phyloP scores from a whole-genome alignment of 768 basidiomycete genomes.

The Sporobolomyces pararoseus region DNA sequence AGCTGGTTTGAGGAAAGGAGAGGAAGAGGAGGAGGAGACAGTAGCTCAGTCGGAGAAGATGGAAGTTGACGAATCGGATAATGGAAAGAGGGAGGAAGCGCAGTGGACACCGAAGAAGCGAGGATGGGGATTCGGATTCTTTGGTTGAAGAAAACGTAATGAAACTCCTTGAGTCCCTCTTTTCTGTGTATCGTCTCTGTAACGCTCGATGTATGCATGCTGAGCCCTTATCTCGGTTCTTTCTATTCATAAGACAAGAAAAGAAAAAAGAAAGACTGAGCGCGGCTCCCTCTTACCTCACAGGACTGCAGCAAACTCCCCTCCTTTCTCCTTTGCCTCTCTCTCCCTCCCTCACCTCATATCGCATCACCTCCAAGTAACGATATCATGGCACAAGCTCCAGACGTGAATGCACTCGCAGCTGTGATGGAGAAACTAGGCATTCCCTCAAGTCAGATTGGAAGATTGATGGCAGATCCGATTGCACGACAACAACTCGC shows the following conservation, averaged over 20 bases:
- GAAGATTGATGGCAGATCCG: too few relatives aligned
- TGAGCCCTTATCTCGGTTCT: too few relatives aligned
- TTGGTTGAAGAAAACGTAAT: conserved; percentile 10
- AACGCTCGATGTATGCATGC: background rate
- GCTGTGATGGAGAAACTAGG: too few relatives aligned
- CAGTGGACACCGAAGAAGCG: conserved; percentile 17
- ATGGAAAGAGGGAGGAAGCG: background rate
- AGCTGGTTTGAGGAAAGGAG: conserved; percentile 15
- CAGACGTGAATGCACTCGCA: too few relatives aligned
- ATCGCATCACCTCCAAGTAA: background rate
- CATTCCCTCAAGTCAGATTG: too few relatives aligned
- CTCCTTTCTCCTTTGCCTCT: background rate
- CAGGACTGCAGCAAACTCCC: background rate
- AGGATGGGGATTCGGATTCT: conserved; percentile 29
- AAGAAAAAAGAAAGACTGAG: too few relatives aligned
- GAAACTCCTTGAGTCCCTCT: too few relatives aligned
- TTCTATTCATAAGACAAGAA: too few relatives aligned
- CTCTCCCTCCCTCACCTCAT: background rate
- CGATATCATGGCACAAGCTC: background rate
- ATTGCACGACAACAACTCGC: too few relatives aligned
- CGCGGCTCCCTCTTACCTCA: too few relatives aligned
- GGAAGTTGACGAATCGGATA: background rate
- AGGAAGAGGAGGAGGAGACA: background rate
- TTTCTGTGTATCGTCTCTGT: too few relatives aligned
- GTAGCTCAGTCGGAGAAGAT: background rate